Base-by-base conservation (phyloP, 169 alveolate genomes). In the Theileria luwenshuni region DNA sequence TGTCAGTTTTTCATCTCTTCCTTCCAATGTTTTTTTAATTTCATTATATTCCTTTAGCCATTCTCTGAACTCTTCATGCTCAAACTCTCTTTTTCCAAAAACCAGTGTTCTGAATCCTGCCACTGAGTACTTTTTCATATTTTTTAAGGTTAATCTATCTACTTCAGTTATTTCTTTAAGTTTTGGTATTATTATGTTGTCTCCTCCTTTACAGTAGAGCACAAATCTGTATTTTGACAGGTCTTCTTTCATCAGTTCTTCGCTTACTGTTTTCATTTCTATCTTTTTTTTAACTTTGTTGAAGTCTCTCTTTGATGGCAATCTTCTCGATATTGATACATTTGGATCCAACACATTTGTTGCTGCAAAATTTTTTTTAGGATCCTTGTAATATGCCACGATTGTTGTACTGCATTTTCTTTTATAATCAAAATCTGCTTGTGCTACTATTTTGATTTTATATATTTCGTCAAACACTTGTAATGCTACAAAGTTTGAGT, bases 141-240 rank as follows among this genome's bases (percentile, higher is more conserved):
- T 86, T 25, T 73, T 67, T 17, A 81, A 65, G 3, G 91, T 86
- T n/a, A 79, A 51, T 0, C 63, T 79, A 52, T 89, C 96, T 52
- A 84, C 54, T 7, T 80, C 86, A 0, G 75, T 73, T 17, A 64
- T 56, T 8, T 76, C 47, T 27, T 76, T 81, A 41, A 94, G 74
- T 41, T 91, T 85, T 25, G 90, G 90, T 42, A 92, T 7, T 92
- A 96, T 94, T 3, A 92, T 94, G 21, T 95, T 85, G 76, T 96
- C 99, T 38, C 98, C 98, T 10, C 99, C 99, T 77, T 97, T 96
- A 33, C 93, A 83, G 73, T 91, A 91, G 19, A 95, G 81, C 63
- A 89, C 83, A 17, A 91, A 80, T 52, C 72, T 71, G 74, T 59
- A 79, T 51, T 76, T 76, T 38, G 25, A 41, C 60, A 76, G 76